Evolutionary conservation across 495 filamentous ascomycete genomes (phyloP).

Genomic region (Penicillium argentinense): DNA sequence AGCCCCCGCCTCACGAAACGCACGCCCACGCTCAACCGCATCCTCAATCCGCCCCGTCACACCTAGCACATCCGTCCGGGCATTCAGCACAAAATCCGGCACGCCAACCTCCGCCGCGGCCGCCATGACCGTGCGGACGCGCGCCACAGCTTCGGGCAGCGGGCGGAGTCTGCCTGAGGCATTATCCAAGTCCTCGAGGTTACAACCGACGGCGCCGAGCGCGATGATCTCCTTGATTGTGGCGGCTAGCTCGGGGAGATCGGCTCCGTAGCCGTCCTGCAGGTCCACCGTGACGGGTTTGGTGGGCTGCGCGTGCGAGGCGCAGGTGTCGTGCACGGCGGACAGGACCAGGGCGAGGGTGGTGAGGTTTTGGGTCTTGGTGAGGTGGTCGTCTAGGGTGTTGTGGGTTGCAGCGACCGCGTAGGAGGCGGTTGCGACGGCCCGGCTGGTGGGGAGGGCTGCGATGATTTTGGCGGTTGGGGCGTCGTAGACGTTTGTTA

Average conservation of each 20-base stretch:
- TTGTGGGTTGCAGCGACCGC: too few relatives aligned
- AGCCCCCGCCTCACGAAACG: conserved; percentile 46
- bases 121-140: conserved; percentile 35
- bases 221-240: conserved; percentile 37
- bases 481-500: conserved; percentile 54
- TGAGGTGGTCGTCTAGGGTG: too few relatives aligned
- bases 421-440: too few relatives aligned
- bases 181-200: conserved; percentile 50
- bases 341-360: too few relatives aligned
- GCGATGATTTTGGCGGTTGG: conserved; percentile 43
- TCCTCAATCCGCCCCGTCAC: conserved; percentile 35
- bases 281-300: conserved; percentile 51
- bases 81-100: conserved; percentile 51
- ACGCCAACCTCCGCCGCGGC: conserved; percentile 40
- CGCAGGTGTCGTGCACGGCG: conserved; percentile 32
- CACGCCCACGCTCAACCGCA: conserved; percentile 42
- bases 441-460: conserved; percentile 35
- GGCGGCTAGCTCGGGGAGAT: conserved; percentile 33
- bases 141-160: conserved; percentile 33
- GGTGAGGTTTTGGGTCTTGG: too few relatives aligned
- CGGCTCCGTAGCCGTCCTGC: conserved; percentile 51
- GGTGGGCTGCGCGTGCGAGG: too few relatives aligned
- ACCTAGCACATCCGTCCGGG: conserved; percentile 42
- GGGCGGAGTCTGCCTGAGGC: conserved; percentile 27
- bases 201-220: conserved; percentile 49